These are phyloP conservation scores for Diaporthe destruens DNA, from an alignment of 2,329 filamentous ascomycete species.

Conservation along the genomic window DNA sequence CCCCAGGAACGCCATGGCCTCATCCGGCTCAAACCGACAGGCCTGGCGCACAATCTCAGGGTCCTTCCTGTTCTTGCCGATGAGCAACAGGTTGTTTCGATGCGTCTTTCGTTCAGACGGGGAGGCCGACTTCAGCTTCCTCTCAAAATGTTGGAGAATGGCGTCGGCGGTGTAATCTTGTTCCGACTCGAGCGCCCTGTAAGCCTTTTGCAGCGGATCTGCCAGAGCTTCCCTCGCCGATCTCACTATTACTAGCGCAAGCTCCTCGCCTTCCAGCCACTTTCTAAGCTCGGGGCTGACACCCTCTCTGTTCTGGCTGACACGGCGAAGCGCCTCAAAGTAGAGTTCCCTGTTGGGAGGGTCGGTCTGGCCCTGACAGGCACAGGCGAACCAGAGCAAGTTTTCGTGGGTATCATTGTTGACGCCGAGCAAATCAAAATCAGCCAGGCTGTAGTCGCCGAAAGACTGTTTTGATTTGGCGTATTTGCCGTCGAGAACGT, in stretches of 20 bases:
- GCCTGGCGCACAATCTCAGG: slow-evolving; percentile 42
- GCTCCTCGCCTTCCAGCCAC: slow-evolving; percentile 38
- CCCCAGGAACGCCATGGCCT: slow-evolving; percentile 45
- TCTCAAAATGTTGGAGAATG: slow-evolving; percentile 13
- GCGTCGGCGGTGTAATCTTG: slow-evolving; percentile 4
- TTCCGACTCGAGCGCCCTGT: slow-evolving; percentile 25
- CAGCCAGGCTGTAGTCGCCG: slow-evolving; percentile 32
- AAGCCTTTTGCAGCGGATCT: slow-evolving; percentile 37
- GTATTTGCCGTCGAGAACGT: slow-evolving; percentile 35
- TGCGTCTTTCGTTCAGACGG: slow-evolving; percentile 37
- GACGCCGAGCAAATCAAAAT: slow-evolving; percentile 46
- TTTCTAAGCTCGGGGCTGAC: slow-evolving; percentile 39
- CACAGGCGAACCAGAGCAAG: slow-evolving; percentile 47
- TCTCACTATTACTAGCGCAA: slow-evolving; percentile 33
- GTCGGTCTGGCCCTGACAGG: slow-evolving; percentile 45
- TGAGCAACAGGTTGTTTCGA: slow-evolving; percentile 47
- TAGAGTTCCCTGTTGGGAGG: slow-evolving; percentile 40
- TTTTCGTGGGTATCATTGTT: slow-evolving; percentile 45
- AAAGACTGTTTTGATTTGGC: slow-evolving; percentile 35
- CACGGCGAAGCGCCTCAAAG: slow-evolving; percentile 43
- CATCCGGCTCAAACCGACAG: slow-evolving; percentile 43
- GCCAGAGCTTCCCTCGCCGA: slow-evolving; percentile 33
- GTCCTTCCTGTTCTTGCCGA: slow-evolving; percentile 46
- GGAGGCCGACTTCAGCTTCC: slow-evolving; percentile 44
- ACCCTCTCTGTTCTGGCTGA: slow-evolving; percentile 44